Evolutionary conservation across 768 basidiomycete species (phyloP).

Genomic region (Russula griseocarnosa): DNA sequence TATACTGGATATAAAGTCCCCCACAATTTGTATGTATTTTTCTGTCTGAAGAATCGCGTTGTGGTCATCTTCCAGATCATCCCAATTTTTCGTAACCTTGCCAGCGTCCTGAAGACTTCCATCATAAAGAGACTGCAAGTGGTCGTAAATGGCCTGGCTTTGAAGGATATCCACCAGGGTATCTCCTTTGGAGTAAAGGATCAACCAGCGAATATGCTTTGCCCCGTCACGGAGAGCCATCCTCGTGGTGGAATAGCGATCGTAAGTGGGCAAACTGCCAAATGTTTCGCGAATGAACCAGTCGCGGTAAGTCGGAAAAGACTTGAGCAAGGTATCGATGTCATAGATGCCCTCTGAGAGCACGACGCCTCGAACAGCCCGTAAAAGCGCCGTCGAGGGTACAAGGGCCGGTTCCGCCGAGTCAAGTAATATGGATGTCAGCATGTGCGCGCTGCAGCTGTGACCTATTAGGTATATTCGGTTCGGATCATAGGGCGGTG

Average conservation of each 20-base stretch:
- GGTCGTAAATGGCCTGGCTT: conserved; percentile 54
- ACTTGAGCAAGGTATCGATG: conserved; percentile 56
- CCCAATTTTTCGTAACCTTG: conserved; percentile 35
- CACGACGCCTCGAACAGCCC: conserved; percentile 50
- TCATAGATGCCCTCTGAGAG: conserved; percentile 79
- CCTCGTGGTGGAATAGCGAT: conserved; percentile 43
- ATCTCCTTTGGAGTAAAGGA: conserved; percentile 74
- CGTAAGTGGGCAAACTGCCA: conserved; percentile 48
- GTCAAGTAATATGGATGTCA: conserved; percentile 63
- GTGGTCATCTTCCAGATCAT: conserved; percentile 49
- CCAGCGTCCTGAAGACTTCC: conserved; percentile 31
- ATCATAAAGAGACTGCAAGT: conserved; percentile 43
- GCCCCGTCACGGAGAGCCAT: conserved; percentile 39
- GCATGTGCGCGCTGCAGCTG: conserved; percentile 80
- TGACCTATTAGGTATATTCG: conserved; percentile 65
- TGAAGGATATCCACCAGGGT: conserved; percentile 61
- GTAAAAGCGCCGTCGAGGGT: conserved; percentile 43
- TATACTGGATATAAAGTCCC: conserved; percentile 37
- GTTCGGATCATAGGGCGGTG: conserved; percentile 39
- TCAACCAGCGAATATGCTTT: conserved; percentile 53
- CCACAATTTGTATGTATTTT: conserved; percentile 46
- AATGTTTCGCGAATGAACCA: conserved; percentile 72
- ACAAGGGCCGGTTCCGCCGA: conserved; percentile 43
- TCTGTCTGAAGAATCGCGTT: conserved; percentile 46
- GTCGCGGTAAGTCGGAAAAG: conserved; percentile 61